Evolutionary conservation across 2,329 filamentous ascomycete species (phyloP), one percentile per base, ranked within the genome.

Genomic region (Leptographium wingfieldii): DNA sequence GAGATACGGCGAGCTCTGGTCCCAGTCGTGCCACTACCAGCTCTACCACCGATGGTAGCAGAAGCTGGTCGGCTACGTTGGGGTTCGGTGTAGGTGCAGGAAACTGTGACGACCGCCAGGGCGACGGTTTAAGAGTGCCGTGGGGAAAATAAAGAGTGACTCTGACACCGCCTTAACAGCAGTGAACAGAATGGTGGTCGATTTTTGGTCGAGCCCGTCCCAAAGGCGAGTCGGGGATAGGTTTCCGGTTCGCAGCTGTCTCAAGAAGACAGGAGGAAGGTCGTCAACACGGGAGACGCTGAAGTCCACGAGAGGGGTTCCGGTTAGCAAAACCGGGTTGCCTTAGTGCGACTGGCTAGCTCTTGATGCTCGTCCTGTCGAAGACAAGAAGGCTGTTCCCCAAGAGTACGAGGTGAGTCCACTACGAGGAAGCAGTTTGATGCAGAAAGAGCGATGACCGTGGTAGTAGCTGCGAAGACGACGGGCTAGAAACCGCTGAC

Each of bases 31-130:
- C 19, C 31, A 43, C 33, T 25, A 31, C 51, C 29, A 35, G 22
- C 54, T 51, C 27, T 56, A 40, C 40, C 40, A 33, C 53, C 27
- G n/a, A 12, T n/a, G 10, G 54, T 33, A n/a, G 54, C 7, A 46
- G 58, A 19, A 29, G 51, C 29, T 10, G 53, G 49, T 57, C 63
- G 61, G 55, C 61, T 58, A 53, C 60, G 62, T 53, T 59, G 55
- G 66, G 56, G 55, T 59, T 64, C 63, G 63, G 53, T 60, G 54
- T 62, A 57, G 55, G 60, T 62, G 65, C 65, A 64, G 59, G 62
- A 51, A 61, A 59, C 57, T 49, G 65, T 63, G 61, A 65, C 62
- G 66, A 66, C 64, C 65, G 66, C 67, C 66, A 68, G 62, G 57
- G 63, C 62, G 64, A 65, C 61, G 19, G 16, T 4, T 35, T 40